Evolutionary conservation across 176 grass and related monocot species (phyloP), one percentile per base, ranked within the genome.

Genomic region (Phyllostachys edulis): DNA sequence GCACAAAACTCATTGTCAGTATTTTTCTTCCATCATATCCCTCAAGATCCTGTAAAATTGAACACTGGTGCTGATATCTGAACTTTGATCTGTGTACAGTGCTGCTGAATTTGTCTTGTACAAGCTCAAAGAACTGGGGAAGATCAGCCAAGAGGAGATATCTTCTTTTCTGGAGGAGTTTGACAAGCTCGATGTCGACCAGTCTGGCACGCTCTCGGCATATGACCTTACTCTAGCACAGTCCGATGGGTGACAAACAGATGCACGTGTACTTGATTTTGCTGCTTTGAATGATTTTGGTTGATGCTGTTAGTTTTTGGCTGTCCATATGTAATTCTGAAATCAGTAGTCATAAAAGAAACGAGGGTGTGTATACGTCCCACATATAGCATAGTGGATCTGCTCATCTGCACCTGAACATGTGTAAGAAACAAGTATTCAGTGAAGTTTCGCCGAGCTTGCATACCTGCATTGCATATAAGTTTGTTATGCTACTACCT

Each of bases 41-140:
- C 2, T 40, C 8, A 9, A 41, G 5, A 46, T 66, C 39, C 63
- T 49, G 34, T 1, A 37, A 56, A 15, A 52, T 67, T 62, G 10
- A 36, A n/a, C 13, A 26, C 16, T 20, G 6, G 6, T 72, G 65
- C 13, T 77, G 56, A 82, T 24, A 12, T 68, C 32, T 76, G 20
- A 73, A 72, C 29, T 21, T 67, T 92, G 17, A 62, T 73, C 50
- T 89, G 45, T 68, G 29, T 45, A 41, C 78, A 98, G 96, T 83
- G 91, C 93, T 78, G 87, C 93, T 56, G 96, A 98, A 80, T 98
- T 98, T 85, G 92, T 95, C 62, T 71, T 98, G 52, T 95, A 95
- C 88, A 98, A 98, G 87, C 91, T 98, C 63, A 98, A 95, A 87
- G 96, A 98, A 72, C 85, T 98, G 49, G 93, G 96, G 38, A 98